phyloP scores from a whole-genome alignment of 345 rosid species.

The Eucalyptus marginata region DNA sequence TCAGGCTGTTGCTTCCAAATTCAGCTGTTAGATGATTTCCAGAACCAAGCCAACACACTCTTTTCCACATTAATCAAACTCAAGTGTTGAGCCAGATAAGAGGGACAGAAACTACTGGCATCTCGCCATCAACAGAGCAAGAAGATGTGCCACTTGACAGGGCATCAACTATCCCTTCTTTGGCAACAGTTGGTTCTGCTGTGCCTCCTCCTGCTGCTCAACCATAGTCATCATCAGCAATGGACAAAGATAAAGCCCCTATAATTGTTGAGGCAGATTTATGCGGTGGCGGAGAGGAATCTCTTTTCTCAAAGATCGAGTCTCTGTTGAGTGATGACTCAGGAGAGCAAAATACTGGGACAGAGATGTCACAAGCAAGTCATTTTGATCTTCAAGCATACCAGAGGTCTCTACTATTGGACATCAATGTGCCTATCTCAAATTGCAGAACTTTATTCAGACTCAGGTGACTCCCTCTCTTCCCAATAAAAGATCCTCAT shows the following conservation, averaged over 20 bases:
- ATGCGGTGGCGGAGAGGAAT: too few relatives aligned
- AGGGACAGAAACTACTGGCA: too few relatives aligned
- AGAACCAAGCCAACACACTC: neutral
- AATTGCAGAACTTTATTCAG: neutral
- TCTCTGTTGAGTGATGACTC: too few relatives aligned
- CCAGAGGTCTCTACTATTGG: neutral
- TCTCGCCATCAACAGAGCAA: too few relatives aligned
- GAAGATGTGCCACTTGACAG: too few relatives aligned
- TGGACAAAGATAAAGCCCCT: too few relatives aligned
- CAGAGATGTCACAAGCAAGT: too few relatives aligned
- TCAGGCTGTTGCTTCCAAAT: neutral
- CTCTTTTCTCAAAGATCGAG: too few relatives aligned
- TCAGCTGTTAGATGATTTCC: neutral
- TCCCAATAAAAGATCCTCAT: neutral
- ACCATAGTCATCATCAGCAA: neutral
- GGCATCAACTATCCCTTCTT: neutral
- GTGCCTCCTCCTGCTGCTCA: neutral
- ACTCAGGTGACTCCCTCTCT: neutral
- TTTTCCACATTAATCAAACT: neutral
- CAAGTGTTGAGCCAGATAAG: neutral
- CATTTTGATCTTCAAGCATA: too few relatives aligned
- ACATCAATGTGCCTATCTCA: neutral
- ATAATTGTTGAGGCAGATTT: too few relatives aligned
- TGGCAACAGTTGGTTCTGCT: neutral
- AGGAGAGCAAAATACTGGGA: too few relatives aligned